Conservation (phyloP, 2,329 filamentous ascomycete species). For the Pseudopyricularia javanii region DNA sequence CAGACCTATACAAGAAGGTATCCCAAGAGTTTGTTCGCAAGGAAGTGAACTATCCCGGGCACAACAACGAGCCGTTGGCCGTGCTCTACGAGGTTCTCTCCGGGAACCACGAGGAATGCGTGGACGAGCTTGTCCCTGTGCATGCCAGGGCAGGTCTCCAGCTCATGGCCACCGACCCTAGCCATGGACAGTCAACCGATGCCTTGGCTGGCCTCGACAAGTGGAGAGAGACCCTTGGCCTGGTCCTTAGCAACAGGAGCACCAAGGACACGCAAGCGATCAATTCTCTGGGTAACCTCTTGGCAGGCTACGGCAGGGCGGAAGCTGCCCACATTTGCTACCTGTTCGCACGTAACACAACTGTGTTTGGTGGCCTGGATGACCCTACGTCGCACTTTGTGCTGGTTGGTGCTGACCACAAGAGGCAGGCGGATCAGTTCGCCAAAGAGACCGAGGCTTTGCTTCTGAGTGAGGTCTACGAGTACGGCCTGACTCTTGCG, state of each 20-base stretch:
- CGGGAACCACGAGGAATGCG: conserved; percentile 85
- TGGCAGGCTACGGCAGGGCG: conserved; percentile 73
- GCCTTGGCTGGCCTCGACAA: conserved; percentile 77
- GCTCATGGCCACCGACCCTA: conserved; percentile 65
- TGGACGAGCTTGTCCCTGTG: conserved; percentile 88
- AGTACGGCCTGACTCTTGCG: conserved; percentile 71
- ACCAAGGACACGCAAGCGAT: conserved; percentile 66
- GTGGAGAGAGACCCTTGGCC: conserved; percentile 80
- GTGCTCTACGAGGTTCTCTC: conserved; percentile 89
- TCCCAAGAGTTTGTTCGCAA: conserved; percentile 91
- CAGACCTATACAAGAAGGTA: conserved; percentile 83
- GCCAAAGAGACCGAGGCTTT: conserved; percentile 73
- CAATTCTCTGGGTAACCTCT: conserved; percentile 65
- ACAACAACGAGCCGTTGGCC: conserved; percentile 76
- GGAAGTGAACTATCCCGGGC: conserved; percentile 73
- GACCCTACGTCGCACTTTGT: conserved; percentile 70
- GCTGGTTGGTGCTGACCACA: conserved; percentile 68
- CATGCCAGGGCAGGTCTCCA: conserved; percentile 88
- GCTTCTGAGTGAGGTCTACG: conserved; percentile 92
- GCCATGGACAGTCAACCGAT: conserved; percentile 49
- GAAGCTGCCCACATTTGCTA: conserved; percentile 94
- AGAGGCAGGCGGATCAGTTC: conserved; percentile 56
- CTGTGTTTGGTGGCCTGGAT: conserved; percentile 71
- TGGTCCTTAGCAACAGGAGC: conserved; percentile 83
- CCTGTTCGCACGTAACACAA: conserved; percentile 63